These are phyloP conservation scores for Pythium plurisporium DNA, from an alignment of 352 stramenopile genomes.

Conservation along the genomic window DNA sequence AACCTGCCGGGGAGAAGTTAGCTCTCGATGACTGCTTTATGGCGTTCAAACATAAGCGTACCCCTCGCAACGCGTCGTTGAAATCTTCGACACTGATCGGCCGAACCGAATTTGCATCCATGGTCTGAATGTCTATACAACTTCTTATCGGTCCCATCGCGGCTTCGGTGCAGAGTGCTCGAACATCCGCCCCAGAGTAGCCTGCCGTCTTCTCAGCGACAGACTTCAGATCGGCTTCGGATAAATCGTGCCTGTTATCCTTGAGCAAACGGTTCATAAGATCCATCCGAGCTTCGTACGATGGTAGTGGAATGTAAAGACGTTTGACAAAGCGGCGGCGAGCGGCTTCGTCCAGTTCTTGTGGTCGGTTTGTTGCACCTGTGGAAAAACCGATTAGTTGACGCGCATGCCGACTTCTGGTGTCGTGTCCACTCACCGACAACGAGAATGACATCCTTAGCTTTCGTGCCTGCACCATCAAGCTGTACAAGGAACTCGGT, in stretches of 20 bases:
- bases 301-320: conserved; percentile 96
- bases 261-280: conserved; percentile 90
- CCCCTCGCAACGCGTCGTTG: conserved; percentile 84
- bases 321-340: conserved; percentile 96
- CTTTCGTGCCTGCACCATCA: conserved; percentile 91
- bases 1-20: conserved; percentile 42
- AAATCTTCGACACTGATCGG: conserved; percentile 96
- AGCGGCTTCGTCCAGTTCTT: conserved; percentile 98
- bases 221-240: conserved; percentile 80
- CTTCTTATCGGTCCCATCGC: conserved; percentile 95
- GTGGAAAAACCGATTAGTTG: not conserved
- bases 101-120: conserved; percentile 89
- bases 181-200: conserved; percentile 97
- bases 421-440: conserved; percentile 60
- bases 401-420: not conserved
- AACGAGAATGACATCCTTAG: conserved; percentile 89
- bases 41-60: no score
- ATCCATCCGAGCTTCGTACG: conserved; percentile 75
- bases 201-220: conserved; percentile 88
- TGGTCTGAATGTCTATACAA: conserved; percentile 79
- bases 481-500: conserved; percentile 99
- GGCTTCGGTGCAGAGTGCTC: conserved; percentile 95
- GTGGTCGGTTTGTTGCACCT: conserved; percentile 96
- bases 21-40: no score
- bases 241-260: conserved; percentile 91